These are phyloP conservation scores for Fusarium keratoplasticum DNA, from an alignment of 2,329 filamentous ascomycete genomes.

Conservation along the genomic window DNA sequence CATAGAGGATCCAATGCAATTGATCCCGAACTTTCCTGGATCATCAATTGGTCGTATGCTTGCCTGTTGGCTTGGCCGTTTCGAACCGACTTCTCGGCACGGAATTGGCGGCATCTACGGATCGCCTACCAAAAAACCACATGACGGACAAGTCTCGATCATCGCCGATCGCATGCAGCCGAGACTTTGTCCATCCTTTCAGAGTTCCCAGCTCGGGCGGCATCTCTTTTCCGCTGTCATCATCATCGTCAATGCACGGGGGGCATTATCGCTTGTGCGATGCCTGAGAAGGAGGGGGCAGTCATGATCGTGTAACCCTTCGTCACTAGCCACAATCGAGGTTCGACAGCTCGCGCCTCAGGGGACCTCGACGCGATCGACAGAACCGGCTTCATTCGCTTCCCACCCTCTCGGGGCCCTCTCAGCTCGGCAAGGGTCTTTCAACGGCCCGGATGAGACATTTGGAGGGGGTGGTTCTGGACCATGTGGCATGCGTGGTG, in stretches of 20 bases:
- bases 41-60: background rate
- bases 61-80: conserved; percentile 5
- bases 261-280: background rate
- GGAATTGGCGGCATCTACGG: conserved; percentile 25
- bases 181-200: conserved; percentile 1
- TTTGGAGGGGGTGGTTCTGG: conserved; percentile 8
- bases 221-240: conserved; percentile 17
- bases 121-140: background rate
- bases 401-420: conserved; percentile 6
- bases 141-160: conserved; percentile 21
- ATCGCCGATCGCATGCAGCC: conserved; percentile 33
- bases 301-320: conserved; percentile 26
- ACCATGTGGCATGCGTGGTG: conserved; percentile 31
- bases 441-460: conserved; percentile 39
- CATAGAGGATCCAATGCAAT: background rate
- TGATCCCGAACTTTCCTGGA: background rate
- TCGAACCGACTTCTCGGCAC: conserved; percentile 13
- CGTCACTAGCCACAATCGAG: conserved; percentile 41
- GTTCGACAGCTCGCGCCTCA: conserved; percentile 37
- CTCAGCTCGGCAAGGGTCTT: conserved; percentile 42
- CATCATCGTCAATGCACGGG: conserved; percentile 4
- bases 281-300: background rate
- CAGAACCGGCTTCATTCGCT: conserved; percentile 17
- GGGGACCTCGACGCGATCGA: conserved; percentile 21
- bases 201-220: conserved; percentile 10